Base-by-base conservation (phyloP, 2,329 filamentous ascomycete genomes). In the Ascochyta viciae-villosae region DNA sequence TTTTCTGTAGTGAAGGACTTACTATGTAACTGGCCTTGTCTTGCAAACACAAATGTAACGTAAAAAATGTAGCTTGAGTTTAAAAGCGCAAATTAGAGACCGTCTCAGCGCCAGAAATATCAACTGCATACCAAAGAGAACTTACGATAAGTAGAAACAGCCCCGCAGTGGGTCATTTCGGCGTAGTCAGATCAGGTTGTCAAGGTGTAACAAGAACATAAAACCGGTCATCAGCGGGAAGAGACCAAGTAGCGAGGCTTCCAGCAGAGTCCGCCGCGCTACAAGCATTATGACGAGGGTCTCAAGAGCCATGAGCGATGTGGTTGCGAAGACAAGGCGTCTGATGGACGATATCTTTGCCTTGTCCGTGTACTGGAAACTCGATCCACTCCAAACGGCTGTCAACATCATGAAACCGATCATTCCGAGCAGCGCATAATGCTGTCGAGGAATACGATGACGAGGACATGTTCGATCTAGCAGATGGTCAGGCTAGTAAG, bases 241-340 rank as follows among this genome's bases (percentile, higher is more conserved):
- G 3, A 71, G 54, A 12, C 64, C 67, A 38, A 64, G 63, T n/a
- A 70, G 58, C 23, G 67, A 45, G 13, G 64, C 64, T 38, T 68
- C 66, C 2, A 62, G 58, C 31, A 66, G 37, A 16, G 58, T 42
- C n/a, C 61, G 61, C 50, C 58, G 63, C 27, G 62, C 63, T 19
- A 62, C 43, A 23, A 63, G 39, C 64, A 71, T 66, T 3, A 52
- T 58, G 45, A 65, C 34, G 45, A 70, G 53, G 0, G 62, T 68
- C 27, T 63, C 57, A 9, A 41, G 33, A 4, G 64, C 57, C 27
- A 67, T 43, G 3, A 65, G 27, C n/a, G 63, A 59, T 2, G 63
- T 67, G 16, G 65, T 56, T 6, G 50, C 27, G 49, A 69, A 65
- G 23, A 70, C 56, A 26, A 65, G 63, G 10, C 58, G 60, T 45